Evolutionary conservation across 352 stramenopile genomes (phyloP).

Genomic region (Phytophthora palmivora): DNA sequence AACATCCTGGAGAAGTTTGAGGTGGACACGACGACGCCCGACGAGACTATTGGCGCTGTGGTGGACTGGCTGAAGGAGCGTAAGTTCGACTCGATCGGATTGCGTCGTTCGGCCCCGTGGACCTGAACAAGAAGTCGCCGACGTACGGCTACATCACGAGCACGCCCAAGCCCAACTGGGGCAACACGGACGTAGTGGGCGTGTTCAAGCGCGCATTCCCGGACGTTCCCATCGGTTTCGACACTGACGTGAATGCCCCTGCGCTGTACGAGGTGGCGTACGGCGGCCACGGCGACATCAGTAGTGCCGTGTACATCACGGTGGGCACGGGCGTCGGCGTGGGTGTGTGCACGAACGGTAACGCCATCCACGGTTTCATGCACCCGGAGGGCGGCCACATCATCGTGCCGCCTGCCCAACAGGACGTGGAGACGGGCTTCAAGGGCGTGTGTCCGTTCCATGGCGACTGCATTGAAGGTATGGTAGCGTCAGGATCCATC

Average conservation of each 20-base stretch:
- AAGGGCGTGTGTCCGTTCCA: slow-evolving; percentile 91
- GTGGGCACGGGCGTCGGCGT: slow-evolving; percentile 97
- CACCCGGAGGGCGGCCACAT: slow-evolving; percentile 94
- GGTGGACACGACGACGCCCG: slow-evolving; percentile 89
- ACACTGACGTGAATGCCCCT: slow-evolving; percentile 98
- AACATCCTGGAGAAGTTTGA: slow-evolving; percentile 89
- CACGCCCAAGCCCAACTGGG: slow-evolving; percentile 95
- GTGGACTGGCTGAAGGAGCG: slow-evolving; percentile 86
- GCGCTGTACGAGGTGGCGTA: slow-evolving; percentile 94
- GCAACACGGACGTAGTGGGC: slow-evolving; percentile 79
- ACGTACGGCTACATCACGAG: slow-evolving; percentile 96
- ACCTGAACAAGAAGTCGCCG: slow-evolving; percentile 78
- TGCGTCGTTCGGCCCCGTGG: slow-evolving; percentile 94
- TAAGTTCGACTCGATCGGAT: slow-evolving; percentile 91
- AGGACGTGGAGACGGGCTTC: slow-evolving; percentile 82
- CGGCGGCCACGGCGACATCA: slow-evolving; percentile 78
- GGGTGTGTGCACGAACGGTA: slow-evolving; percentile 92
- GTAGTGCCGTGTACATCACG: slow-evolving; percentile 94
- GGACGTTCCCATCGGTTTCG: slow-evolving; percentile 87
- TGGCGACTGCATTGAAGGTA: slow-evolving; percentile 93
- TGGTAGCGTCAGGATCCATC: slow-evolving; percentile 91
- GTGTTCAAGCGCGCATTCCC: slow-evolving; percentile 82
- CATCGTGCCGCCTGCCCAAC: slow-evolving; percentile 68
- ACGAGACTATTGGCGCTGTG: slow-evolving; percentile 83
- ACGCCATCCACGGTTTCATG: slow-evolving; percentile 94